Base-by-base conservation (phyloP, 2,329 filamentous ascomycete genomes). In the Ophiostoma montium region DNA sequence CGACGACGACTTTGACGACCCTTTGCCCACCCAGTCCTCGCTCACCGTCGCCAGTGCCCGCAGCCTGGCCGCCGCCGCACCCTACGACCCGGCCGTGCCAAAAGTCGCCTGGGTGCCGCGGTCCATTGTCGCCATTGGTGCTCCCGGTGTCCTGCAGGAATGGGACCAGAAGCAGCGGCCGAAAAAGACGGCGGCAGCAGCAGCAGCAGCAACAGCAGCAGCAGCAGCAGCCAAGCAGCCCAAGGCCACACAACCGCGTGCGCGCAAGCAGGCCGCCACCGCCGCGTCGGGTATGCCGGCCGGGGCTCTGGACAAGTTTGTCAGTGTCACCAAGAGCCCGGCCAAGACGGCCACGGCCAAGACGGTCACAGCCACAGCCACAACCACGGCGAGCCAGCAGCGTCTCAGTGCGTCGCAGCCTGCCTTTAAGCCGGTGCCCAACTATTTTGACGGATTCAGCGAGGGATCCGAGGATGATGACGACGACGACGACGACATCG, bases 51-150 rank as follows among this genome's bases (percentile, higher is more conserved):
- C 47, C 15, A 47, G 43, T 7, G 30, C 58, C 18, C 66, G 55
- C 35, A 70, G 68, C 48, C 53, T 62, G 18, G 16, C 35, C 6
- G 23, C 52, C 1, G 31, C 31, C 1, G 33, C 45, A 5, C 44
- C 49, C 1, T 88, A 83, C 56, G 80, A 88, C 57, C 83, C 86
- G 0, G 72, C 70, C 9, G 71, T 78, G 27, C 67, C 78, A 1
- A 77, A 85, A 36, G 75, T 82, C 54, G 62, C 75, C 10, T 90
- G 85, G 85, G 64, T 89, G 6, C 70, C 83, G 19, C 77, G 82
- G 56, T 71, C 74, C 0, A 69, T 85, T 47, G 75, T 78, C 5
- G 76, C 72, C 50, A 61, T 81, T 3, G 83, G 84, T 0, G 71
- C 81, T 49, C 83, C 83, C 3, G 64, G 79, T 2, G 75, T 75